A percentile compares a stretch with the other conserved stretches of the same genome.
Evolutionary conservation across 768 basidiomycete genomes (phyloP).

Genomic region (Dioszegia hungarica): DNA sequence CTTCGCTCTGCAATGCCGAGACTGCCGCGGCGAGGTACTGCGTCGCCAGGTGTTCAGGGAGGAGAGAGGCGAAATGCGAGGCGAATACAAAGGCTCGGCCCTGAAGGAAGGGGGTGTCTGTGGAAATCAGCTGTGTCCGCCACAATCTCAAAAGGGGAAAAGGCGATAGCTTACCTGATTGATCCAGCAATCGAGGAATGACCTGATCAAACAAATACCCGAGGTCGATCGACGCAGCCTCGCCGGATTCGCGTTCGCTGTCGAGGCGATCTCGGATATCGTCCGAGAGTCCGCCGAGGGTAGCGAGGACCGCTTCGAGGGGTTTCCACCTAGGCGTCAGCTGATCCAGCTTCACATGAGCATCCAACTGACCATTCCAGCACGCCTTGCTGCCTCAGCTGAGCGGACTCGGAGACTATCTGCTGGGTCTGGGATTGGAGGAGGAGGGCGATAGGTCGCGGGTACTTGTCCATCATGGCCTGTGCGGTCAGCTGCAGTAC

Average conservation of each 20-base stretch:
- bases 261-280: slow-evolving; percentile 70
- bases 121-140: not conserved
- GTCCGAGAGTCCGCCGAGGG: slow-evolving; percentile 74
- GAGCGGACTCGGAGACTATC: slow-evolving; percentile 59
- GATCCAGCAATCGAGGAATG: slow-evolving; percentile 68
- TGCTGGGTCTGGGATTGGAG: slow-evolving; percentile 59
- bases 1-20: slow-evolving; percentile 69
- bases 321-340: slow-evolving; percentile 72
- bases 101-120: slow-evolving; percentile 87
- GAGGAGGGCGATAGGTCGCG: slow-evolving; percentile 41
- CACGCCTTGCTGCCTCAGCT: slow-evolving; percentile 56
- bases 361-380: slow-evolving; percentile 60
- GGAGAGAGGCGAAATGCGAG: slow-evolving; percentile 71
- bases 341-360: not conserved
- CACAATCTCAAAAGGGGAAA: not conserved
- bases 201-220: slow-evolving; percentile 69
- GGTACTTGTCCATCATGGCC: slow-evolving; percentile 49
- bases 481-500: slow-evolving; percentile 11
- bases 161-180: slow-evolving; percentile 58
- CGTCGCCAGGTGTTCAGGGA: slow-evolving; percentile 67
- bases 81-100: slow-evolving; percentile 93
- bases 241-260: slow-evolving; percentile 64
- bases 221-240: slow-evolving; percentile 68
- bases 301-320: slow-evolving; percentile 77
- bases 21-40: slow-evolving; percentile 86